Evolutionary conservation across 2,329 filamentous ascomycete species (phyloP), one percentile per base, ranked within the genome.

Genomic region (Neoscytalidium dimidiatum): DNA sequence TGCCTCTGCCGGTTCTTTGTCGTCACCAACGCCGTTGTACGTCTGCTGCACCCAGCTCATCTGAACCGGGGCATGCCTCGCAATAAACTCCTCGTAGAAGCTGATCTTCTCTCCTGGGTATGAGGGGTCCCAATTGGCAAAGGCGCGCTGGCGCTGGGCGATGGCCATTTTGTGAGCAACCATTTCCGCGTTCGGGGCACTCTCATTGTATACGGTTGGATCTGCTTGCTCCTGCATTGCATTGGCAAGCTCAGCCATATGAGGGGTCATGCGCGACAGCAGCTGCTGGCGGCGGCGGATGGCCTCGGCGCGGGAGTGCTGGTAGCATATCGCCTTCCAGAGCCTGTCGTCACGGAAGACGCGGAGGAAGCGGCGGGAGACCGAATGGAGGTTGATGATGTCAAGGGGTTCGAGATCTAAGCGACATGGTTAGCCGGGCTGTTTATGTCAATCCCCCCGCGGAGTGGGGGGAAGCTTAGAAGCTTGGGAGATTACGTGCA

Each of bases 31-130:
- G 76, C 81, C 60, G 23, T 71, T 66, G 29, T 72, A 69, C 31
- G 90, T 88, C 63, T 86, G 83, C 72, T 93, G 85, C 46, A 96
- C 82, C 94, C 94, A 97, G 70, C 85, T 89, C 62, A 92, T 81
- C 14, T 84, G 84, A n/a, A 92, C 83, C 0, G 89, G 88, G 0
- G 88, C 92, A 77, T 94, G 85, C 35, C 94, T 85, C 62, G 94
- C 92, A 67, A 96, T 90, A 73, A 93, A 97, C 76, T 97, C 94
- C 64, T 91, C 86, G 75, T 96, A 97, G 90, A 92, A 97, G 56
- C 91, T 88, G 21, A 94, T 83, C 44, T 82, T 82, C 77, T 97
- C 93, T 4, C 78, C 80, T 0, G 88, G 86, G 68, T 90, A 92
- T 0, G 86, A 87, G 0, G 92, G 92, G 70, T 97, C 92, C 93